Conservation (phyloP, 2,329 filamentous ascomycete species). For the Calycina herbarum region DNA sequence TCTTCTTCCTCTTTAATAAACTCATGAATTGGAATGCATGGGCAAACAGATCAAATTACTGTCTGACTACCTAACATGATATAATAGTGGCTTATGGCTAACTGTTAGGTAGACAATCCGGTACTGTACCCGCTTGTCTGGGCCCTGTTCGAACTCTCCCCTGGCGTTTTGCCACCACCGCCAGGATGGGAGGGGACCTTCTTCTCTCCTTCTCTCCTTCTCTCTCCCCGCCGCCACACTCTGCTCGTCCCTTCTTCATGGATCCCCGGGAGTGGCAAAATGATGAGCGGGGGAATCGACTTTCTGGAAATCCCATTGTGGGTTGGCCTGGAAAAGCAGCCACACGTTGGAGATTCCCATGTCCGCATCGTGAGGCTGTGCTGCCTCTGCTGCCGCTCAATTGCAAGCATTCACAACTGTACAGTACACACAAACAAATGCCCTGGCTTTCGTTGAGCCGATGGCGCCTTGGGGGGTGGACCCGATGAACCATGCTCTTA, state of each 20-base stretch:
- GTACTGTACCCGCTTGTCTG: not conserved
- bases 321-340: conserved; percentile 10
- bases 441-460: not conserved
- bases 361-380: conserved; percentile 1
- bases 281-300: conserved; percentile 11
- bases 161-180: not conserved
- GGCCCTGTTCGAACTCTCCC: not conserved
- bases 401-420: not conserved
- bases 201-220: not conserved
- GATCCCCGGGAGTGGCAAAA: not conserved
- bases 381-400: not conserved
- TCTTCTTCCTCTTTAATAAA: no score
- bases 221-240: not conserved
- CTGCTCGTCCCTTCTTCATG: not conserved
- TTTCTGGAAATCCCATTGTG: conserved; percentile 18
- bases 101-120: not conserved
- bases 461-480: not conserved
- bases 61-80: no score
- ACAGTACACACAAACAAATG: not conserved
- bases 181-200: not conserved
- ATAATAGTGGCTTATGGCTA: no score
- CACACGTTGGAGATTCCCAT: conserved; percentile 14
- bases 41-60: not conserved
- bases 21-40: not conserved
- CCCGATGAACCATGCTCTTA: not conserved